Percentiles rank a stretch among this genome's conserved stretches.
Conservation (phyloP, 2,329 filamentous ascomycete genomes). For the Didymella lethalis region DNA sequence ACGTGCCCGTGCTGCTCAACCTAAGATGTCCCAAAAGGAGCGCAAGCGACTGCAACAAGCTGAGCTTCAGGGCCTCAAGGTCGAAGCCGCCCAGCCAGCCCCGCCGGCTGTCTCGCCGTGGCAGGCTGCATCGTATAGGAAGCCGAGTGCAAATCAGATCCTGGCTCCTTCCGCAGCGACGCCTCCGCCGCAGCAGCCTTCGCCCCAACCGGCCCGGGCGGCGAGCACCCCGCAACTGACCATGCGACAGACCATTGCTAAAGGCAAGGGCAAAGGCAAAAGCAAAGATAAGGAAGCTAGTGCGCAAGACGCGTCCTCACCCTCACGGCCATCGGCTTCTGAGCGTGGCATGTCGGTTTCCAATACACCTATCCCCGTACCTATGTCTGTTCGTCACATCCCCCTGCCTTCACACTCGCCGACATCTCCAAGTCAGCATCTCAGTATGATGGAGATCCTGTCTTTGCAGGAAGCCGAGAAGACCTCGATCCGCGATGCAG, state of each 20-base stretch:
- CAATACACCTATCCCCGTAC: slow-evolving; percentile 47
- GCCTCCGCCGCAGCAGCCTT: slow-evolving; percentile 18
- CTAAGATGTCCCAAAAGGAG: slow-evolving; percentile 89
- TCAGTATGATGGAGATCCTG: slow-evolving; percentile 88
- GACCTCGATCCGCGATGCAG: slow-evolving; percentile 79
- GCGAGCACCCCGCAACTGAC: slow-evolving; percentile 62
- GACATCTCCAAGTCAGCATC: slow-evolving; percentile 69
- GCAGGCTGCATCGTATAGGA: slow-evolving; percentile 44
- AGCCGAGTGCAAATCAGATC: slow-evolving; percentile 36
- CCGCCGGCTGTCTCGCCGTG: slow-evolving; percentile 47
- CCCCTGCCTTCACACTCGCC: slow-evolving; percentile 66
- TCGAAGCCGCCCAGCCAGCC: slow-evolving; percentile 40
- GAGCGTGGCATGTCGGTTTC: slow-evolving; percentile 48
- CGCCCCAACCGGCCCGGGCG: slow-evolving; percentile 28
- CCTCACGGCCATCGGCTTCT: slow-evolving; percentile 33
- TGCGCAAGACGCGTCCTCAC: slow-evolving; percentile 33
- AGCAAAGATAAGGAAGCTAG: slow-evolving; percentile 36
- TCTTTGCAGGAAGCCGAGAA: slow-evolving; percentile 86
- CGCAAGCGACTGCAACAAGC: slow-evolving; percentile 68
- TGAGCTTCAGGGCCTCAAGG: slow-evolving; percentile 44
- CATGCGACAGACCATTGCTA: slow-evolving; percentile 66
- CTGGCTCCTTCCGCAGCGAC: slow-evolving; percentile 17
- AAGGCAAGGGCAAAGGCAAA: slow-evolving; percentile 27
- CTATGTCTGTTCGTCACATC: slow-evolving; percentile 58
- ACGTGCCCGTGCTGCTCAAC: slow-evolving; percentile 48